Conservation (phyloP, 495 filamentous ascomycete genomes). For the Lasiosphaeriaceae sp. region DNA sequence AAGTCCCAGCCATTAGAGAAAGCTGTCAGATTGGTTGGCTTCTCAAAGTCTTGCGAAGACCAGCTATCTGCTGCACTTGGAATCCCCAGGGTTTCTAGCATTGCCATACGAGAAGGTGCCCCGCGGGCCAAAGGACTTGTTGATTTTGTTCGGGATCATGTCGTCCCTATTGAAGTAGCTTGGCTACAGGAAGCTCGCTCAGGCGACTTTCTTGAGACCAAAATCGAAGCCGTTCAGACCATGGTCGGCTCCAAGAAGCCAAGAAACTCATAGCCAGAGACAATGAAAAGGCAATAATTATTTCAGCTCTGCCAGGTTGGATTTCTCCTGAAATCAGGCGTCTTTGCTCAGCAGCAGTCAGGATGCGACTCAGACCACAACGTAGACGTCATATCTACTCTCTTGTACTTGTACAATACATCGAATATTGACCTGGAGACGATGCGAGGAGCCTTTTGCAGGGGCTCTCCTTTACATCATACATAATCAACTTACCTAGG, state of each 20-base stretch:
- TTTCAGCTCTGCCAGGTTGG: background rate
- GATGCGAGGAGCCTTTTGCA: too few relatives aligned
- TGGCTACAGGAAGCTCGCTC: conserved; percentile 26
- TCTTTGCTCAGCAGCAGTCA: too few relatives aligned
- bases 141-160: conserved; percentile 45
- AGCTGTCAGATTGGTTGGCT: conserved; percentile 50
- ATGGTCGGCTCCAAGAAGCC: conserved; percentile 36
- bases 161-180: conserved; percentile 30
- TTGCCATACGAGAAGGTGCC: conserved; percentile 50
- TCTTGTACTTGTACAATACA: too few relatives aligned
- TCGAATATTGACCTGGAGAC: too few relatives aligned
- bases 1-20: conserved; percentile 31
- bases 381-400: too few relatives aligned
- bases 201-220: conserved; percentile 23
- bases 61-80: conserved; percentile 47
- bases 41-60: conserved; percentile 50
- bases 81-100: conserved; percentile 54
- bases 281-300: background rate
- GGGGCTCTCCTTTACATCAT: too few relatives aligned
- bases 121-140: conserved; percentile 47
- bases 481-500: too few relatives aligned
- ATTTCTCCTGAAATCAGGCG: background rate
- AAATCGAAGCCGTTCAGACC: conserved; percentile 35
- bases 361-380: too few relatives aligned
- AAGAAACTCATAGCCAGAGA: conserved; percentile 4